Percentiles rank a stretch among this genome's conserved stretches.
phyloP scores from a whole-genome alignment of 2,329 filamentous ascomycete species.

The Torrubiella hemipterigena region DNA sequence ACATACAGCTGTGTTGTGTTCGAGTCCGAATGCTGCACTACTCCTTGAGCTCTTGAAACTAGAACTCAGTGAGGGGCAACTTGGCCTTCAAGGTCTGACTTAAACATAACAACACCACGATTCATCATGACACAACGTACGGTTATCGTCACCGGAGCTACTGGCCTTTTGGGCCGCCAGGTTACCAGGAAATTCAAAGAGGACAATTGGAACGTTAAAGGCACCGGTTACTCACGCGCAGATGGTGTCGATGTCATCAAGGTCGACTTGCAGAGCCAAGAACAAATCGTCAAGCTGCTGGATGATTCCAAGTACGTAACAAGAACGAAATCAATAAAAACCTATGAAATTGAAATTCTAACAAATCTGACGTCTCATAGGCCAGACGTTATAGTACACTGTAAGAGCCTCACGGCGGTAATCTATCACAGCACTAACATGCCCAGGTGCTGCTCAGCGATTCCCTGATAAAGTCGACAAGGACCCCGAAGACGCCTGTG shows the following conservation, averaged over 20 bases:
- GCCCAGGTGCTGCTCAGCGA: slow-evolving; percentile 68
- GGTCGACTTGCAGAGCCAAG: slow-evolving; percentile 35
- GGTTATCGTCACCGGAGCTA: slow-evolving; percentile 72
- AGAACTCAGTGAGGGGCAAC: too few species aligned
- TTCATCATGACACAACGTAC: slow-evolving; percentile 21
- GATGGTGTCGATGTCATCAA: slow-evolving; percentile 56
- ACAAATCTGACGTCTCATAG: slow-evolving; percentile 25
- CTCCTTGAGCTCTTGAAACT: too few species aligned
- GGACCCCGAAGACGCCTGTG: slow-evolving; percentile 62
- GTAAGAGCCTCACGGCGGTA: slow-evolving; percentile 35
- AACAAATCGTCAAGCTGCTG: slow-evolving; percentile 36
- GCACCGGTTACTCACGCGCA: slow-evolving; percentile 63
- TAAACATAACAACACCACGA: not conserved
- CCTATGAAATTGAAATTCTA: too few species aligned
- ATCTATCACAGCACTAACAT: not conserved
- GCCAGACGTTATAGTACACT: slow-evolving; percentile 70
- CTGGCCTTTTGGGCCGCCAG: slow-evolving; percentile 71
- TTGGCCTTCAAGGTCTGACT: too few species aligned
- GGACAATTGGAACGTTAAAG: slow-evolving; percentile 51
- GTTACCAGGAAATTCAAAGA: slow-evolving; percentile 59
- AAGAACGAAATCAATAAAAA: not conserved
- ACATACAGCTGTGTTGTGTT: too few species aligned
- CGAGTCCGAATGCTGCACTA: too few species aligned
- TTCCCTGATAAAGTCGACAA: slow-evolving; percentile 78
- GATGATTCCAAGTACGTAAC: slow-evolving; percentile 40